phyloP scores from a whole-genome alignment of 768 basidiomycete genomes.

The Mycena latifolia region DNA sequence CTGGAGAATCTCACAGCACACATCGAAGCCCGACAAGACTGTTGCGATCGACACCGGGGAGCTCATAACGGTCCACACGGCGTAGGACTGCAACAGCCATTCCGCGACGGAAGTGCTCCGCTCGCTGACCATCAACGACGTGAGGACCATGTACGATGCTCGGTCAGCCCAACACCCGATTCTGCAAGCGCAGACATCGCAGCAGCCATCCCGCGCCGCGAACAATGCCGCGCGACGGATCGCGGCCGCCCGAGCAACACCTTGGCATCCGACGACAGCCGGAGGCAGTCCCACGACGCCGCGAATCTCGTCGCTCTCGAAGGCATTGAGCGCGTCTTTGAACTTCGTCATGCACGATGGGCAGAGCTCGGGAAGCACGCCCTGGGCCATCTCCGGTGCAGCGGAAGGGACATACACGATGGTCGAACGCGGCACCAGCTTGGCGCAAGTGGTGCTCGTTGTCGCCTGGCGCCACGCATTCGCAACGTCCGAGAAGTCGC shows the following conservation, averaged over 20 bases:
- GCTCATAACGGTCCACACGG: too few species aligned
- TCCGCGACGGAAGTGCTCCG: too few species aligned
- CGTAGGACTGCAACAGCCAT: too few species aligned
- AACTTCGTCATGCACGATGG: too few species aligned
- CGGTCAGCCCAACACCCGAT: slow-evolving; percentile 24
- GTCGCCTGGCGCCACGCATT: slow-evolving; percentile 1
- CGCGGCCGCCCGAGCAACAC: too few species aligned
- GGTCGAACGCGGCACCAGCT: neutral
- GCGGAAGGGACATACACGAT: neutral
- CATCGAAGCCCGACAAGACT: slow-evolving; percentile 22
- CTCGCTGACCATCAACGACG: too few species aligned
- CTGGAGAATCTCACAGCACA: neutral
- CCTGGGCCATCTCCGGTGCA: slow-evolving; percentile 9
- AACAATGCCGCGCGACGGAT: slow-evolving; percentile 10
- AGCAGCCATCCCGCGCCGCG: neutral
- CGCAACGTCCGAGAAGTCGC: neutral
- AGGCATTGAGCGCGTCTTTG: too few species aligned
- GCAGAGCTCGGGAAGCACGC: too few species aligned
- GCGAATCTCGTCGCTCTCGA: too few species aligned
- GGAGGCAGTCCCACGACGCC: too few species aligned
- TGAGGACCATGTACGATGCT: too few species aligned
- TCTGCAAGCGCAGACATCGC: slow-evolving; percentile 19
- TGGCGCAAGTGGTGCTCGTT: neutral
- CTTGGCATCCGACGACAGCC: too few species aligned
- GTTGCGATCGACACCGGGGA: slow-evolving; percentile 16